Evolutionary conservation across 257 asterid genomes (phyloP).

Genomic region (Lavandula angustifolia): DNA sequence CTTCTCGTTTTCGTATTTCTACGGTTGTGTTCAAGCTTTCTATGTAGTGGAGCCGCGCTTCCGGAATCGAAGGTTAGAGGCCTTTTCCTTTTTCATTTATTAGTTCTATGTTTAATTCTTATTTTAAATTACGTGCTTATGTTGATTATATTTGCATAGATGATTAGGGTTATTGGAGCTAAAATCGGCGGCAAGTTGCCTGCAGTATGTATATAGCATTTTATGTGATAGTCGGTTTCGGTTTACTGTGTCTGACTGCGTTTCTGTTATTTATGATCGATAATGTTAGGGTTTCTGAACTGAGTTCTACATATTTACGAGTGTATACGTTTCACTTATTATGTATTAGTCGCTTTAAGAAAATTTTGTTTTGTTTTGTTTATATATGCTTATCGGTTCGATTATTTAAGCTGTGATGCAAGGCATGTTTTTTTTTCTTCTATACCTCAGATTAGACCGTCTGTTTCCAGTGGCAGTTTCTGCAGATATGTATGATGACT

Average conservation of each 20-base stretch:
- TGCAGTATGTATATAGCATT: not conserved
- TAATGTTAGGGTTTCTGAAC: not conserved
- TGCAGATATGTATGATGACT: too few relatives aligned
- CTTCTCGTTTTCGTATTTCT: not conserved
- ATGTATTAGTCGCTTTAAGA: not conserved
- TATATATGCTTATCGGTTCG: not conserved
- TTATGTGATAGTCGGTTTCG: not conserved
- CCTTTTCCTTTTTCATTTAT: not conserved
- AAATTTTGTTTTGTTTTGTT: not conserved
- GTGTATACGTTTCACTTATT: not conserved
- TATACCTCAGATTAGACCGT: too few relatives aligned
- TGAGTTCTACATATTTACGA: not conserved
- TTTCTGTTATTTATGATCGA: not conserved
- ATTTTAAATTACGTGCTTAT: not conserved
- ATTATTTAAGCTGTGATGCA: not conserved
- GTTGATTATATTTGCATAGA: not conserved
- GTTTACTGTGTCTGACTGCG: not conserved
- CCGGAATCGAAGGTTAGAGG: slow-evolving; percentile 26
- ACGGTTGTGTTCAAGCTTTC: slow-evolving; percentile 10
- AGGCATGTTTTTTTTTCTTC: too few relatives aligned
- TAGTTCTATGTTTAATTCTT: not conserved
- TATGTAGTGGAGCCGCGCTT: not conserved
- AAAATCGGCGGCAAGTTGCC: not conserved
- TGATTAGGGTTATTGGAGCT: slow-evolving; percentile 25
- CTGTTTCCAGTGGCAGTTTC: too few relatives aligned